phyloP scores from a whole-genome alignment of 2,329 filamentous ascomycete species.

The Colletotrichum sp. region DNA sequence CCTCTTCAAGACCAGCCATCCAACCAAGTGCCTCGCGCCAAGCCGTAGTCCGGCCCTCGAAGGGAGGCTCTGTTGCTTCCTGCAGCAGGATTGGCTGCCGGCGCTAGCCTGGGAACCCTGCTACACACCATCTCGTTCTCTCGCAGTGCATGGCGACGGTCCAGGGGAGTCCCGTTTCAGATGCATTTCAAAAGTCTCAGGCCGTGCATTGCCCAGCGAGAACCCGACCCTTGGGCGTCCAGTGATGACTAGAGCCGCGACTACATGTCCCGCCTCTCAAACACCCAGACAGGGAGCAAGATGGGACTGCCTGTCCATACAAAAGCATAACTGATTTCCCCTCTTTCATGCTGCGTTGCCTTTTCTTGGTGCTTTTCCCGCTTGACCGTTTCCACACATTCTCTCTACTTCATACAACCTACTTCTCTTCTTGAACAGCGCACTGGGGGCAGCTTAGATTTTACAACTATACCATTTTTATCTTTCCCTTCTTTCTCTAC shows the following conservation, averaged over 20 bases:
- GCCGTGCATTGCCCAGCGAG: slow-evolving; percentile 17
- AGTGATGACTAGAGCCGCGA: slow-evolving; percentile 17
- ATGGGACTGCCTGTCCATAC: slow-evolving; percentile 18
- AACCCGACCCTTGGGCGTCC: slow-evolving; percentile 6
- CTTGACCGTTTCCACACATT: slow-evolving; percentile 1
- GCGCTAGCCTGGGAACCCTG: background rate
- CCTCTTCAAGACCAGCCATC: background rate
- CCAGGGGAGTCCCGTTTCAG: slow-evolving; percentile 39
- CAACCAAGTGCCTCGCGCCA: slow-evolving; percentile 2
- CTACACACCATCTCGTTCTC: slow-evolving; percentile 17
- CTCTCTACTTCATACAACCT: background rate
- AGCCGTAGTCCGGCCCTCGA: background rate
- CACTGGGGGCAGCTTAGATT: slow-evolving; percentile 21
- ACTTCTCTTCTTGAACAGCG: slow-evolving; percentile 18
- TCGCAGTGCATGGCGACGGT: slow-evolving; percentile 27
- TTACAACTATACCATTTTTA: slow-evolving; percentile 1
- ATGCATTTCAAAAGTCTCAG: slow-evolving; percentile 35
- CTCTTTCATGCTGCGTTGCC: slow-evolving; percentile 19
- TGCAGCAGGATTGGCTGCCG: slow-evolving; percentile 21
- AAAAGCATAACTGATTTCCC: slow-evolving; percentile 18
- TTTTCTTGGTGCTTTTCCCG: slow-evolving; percentile 11
- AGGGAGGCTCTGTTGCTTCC: slow-evolving; percentile 10
- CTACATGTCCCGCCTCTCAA: slow-evolving; percentile 19
- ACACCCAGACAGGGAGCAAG: slow-evolving; percentile 10
- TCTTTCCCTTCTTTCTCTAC: background rate